phyloP scores from a whole-genome alignment of 1,139 yeast genomes.

The Spathaspora sp. region DNA sequence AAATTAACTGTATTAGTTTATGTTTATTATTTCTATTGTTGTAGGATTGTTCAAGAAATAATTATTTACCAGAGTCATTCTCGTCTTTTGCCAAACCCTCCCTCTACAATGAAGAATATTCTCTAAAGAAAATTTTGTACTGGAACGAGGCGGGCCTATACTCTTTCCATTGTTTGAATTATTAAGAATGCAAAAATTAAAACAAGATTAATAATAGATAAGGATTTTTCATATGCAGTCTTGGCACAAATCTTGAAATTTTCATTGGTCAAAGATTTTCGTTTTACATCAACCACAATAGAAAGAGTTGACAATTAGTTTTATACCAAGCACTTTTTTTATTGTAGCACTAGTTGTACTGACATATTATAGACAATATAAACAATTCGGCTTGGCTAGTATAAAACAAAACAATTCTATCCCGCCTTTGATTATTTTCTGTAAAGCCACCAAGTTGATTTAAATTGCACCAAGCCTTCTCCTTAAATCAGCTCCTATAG shows the following conservation, averaged over 20 bases:
- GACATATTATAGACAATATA: too few species aligned
- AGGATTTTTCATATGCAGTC: not conserved
- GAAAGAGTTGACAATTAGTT: not conserved
- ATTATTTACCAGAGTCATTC: not conserved
- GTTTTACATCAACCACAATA: not conserved
- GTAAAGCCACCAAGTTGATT: too few species aligned
- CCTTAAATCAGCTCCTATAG: too few species aligned
- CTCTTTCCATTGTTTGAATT: not conserved
- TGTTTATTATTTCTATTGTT: not conserved
- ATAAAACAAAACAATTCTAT: too few species aligned
- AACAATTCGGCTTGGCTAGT: too few species aligned
- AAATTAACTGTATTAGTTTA: not conserved
- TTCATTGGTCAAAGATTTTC: not conserved
- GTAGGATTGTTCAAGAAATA: not conserved
- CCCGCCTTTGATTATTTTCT: too few species aligned
- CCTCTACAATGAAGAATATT: not conserved
- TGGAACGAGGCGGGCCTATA: not conserved
- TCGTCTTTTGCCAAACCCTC: not conserved
- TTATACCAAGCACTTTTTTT: too few species aligned
- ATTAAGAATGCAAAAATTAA: not conserved
- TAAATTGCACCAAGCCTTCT: too few species aligned
- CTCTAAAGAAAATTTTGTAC: not conserved
- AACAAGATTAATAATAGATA: not conserved
- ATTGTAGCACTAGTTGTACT: not conserved
- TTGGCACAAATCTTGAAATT: not conserved